These are phyloP conservation scores for Physcia stellaris DNA, from an alignment of 495 filamentous ascomycete species.

Conservation along the genomic window DNA sequence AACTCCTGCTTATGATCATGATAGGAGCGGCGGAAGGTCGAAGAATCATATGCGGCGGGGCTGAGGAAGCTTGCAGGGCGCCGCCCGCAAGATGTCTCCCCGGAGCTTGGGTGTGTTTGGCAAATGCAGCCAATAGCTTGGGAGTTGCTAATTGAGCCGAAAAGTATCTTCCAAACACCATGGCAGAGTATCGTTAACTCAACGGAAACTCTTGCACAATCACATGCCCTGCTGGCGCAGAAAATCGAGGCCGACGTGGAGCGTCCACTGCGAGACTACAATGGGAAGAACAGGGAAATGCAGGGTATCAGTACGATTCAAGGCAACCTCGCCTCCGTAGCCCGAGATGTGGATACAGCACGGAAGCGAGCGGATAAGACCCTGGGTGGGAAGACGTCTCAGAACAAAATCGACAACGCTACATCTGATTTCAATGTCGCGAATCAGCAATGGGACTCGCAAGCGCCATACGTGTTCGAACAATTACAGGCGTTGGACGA, in stretches of 20 bases:
- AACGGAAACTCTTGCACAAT: constrained; percentile 64
- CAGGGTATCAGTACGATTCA: constrained; percentile 71
- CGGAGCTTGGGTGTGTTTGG: constrained; percentile 65
- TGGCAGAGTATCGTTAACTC: constrained; percentile 85
- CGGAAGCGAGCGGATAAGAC: constrained; percentile 84
- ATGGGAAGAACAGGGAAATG: constrained; percentile 65
- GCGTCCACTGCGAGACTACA: constrained; percentile 61
- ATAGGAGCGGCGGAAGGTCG: constrained; percentile 83
- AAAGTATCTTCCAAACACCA: constrained; percentile 76
- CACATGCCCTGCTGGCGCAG: constrained; percentile 69
- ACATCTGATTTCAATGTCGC: constrained; percentile 61
- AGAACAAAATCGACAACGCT: constrained; percentile 70
- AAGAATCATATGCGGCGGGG: constrained; percentile 79
- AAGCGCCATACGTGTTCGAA: constrained; percentile 92
- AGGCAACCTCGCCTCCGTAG: constrained; percentile 63
- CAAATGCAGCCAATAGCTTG: constrained; percentile 5
- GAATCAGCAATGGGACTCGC: constrained; percentile 80
- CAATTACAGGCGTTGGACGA: constrained; percentile 88
- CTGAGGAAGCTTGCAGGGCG: constrained; percentile 65
- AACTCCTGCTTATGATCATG: neutral
- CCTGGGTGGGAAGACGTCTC: constrained; percentile 64
- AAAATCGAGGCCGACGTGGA: constrained; percentile 90
- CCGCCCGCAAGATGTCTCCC: constrained; percentile 55
- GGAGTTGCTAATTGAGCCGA: constrained; percentile 9
- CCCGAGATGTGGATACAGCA: constrained; percentile 70